Conservation (phyloP, 768 basidiomycete species). For the Fibroporia radiculosa region DNA sequence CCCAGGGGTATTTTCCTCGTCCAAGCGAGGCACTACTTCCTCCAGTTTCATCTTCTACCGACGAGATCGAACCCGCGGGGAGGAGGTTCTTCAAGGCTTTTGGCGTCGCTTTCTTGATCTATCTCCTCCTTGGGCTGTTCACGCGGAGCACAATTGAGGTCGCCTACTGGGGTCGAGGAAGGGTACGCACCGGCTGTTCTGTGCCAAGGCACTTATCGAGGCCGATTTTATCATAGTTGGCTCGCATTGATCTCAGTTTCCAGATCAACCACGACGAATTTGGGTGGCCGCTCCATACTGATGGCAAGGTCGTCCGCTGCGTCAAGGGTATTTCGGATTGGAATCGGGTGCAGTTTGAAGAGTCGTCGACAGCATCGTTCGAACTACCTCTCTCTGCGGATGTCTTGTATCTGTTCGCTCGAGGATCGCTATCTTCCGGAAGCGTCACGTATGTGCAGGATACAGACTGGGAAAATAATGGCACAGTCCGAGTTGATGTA, state of each 20-base stretch:
- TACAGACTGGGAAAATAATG: not conserved
- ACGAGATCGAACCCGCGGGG: slow-evolving; percentile 1
- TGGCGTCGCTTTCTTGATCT: slow-evolving; percentile 14
- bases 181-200: not conserved
- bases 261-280: not conserved
- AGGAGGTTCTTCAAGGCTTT: slow-evolving; percentile 17
- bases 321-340: slow-evolving; percentile 3
- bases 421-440: slow-evolving; percentile 9
- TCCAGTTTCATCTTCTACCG: not conserved
- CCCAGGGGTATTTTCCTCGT: not conserved
- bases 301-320: slow-evolving; percentile 15
- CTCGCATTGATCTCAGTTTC: not conserved
- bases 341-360: not conserved
- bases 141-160: not conserved
- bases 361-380: slow-evolving; percentile 4
- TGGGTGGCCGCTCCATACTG: slow-evolving; percentile 4
- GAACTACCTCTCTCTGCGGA: slow-evolving; percentile 10
- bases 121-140: slow-evolving; percentile 3
- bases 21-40: not conserved
- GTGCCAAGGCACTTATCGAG: not conserved
- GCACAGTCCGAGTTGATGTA: slow-evolving; percentile 13
- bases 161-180: not conserved
- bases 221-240: not conserved
- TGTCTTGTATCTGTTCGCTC: slow-evolving; percentile 12
- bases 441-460: slow-evolving; percentile 9